Evolutionary conservation across 495 filamentous ascomycete genomes (phyloP).

Genomic region (Annulohypoxylon bovei): DNA sequence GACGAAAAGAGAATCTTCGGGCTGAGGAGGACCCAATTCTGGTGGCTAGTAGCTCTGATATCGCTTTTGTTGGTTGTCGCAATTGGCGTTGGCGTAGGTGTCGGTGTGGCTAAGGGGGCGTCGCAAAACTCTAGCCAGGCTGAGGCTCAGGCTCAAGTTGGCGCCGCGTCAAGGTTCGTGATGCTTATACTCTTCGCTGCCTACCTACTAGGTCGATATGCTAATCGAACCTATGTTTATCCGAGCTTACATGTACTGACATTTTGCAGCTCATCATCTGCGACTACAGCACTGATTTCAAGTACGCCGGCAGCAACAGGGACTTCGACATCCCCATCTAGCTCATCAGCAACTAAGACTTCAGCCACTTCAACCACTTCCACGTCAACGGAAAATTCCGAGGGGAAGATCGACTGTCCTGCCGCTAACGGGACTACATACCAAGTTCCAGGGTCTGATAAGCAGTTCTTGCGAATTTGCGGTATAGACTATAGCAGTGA

Average conservation of each 20-base stretch:
- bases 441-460: conserved; percentile 52
- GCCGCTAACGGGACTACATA: conserved; percentile 57
- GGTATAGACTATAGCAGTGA: conserved; percentile 55
- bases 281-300: not conserved
- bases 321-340: conserved; percentile 17
- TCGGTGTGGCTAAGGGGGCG: conserved; percentile 40
- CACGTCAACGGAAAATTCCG: conserved; percentile 24
- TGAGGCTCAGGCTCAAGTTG: not conserved
- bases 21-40: conserved; percentile 39
- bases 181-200: not conserved
- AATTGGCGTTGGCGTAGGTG: conserved; percentile 53
- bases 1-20: conserved; percentile 36
- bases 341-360: conserved; percentile 23
- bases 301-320: conserved; percentile 3
- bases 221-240: not conserved
- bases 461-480: conserved; percentile 56
- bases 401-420: conserved; percentile 49
- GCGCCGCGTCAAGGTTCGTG: conserved; percentile 38
- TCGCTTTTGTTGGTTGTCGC: conserved; percentile 47
- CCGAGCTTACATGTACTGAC: not conserved
- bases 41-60: conserved; percentile 46
- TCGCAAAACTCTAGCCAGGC: conserved; percentile 9
- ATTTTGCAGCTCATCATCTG: conserved; percentile 10
- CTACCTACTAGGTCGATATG: not conserved
- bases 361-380: conserved; percentile 23